These are phyloP conservation scores for Globisporangium lucens DNA, from an alignment of 352 stramenopile species.

Conservation along the genomic window DNA sequence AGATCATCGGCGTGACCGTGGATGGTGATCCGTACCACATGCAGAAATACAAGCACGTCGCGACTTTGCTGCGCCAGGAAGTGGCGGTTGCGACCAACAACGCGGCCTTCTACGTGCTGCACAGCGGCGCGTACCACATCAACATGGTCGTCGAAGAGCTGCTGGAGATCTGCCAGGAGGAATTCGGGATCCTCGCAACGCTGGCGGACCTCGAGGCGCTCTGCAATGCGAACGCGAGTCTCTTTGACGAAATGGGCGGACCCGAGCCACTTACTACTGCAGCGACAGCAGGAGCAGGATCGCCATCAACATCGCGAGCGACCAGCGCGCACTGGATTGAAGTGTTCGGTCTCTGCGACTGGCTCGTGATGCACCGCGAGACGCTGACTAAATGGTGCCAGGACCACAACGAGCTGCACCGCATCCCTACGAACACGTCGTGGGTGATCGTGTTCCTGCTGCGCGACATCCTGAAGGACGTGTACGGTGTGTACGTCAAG, in stretches of 20 bases:
- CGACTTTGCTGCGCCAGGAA: conserved; percentile 25
- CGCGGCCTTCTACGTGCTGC: conserved; percentile 38
- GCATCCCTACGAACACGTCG: conserved; percentile 26
- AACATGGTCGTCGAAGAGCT: conserved; percentile 44
- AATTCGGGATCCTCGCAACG: conserved; percentile 36
- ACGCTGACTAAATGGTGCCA: conserved; percentile 37
- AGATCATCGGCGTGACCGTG: conserved; percentile 42
- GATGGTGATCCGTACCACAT: conserved; percentile 52
- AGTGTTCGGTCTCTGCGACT: conserved; percentile 38
- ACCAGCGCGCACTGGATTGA: conserved; percentile 35
- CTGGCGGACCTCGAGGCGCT: conserved; percentile 35
- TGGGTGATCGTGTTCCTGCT: conserved; percentile 49
- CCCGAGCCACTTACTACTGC: conserved; percentile 10
- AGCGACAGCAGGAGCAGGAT: not conserved
- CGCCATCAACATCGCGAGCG: conserved; percentile 4
- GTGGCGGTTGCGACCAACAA: conserved; percentile 21
- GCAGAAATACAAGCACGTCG: conserved; percentile 31
- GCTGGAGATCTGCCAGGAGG: conserved; percentile 35
- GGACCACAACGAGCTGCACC: conserved; percentile 23
- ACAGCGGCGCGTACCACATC: conserved; percentile 39
- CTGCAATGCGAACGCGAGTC: conserved; percentile 19
- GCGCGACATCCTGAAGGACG: conserved; percentile 48
- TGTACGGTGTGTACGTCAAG: conserved; percentile 28
- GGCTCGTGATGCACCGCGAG: conserved; percentile 43
- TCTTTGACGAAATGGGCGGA: conserved; percentile 22